A percentile compares a stretch with the other conserved stretches of the same genome.
Conservation (phyloP, 257 asterid species). For the Nicotiana knightiana region DNA sequence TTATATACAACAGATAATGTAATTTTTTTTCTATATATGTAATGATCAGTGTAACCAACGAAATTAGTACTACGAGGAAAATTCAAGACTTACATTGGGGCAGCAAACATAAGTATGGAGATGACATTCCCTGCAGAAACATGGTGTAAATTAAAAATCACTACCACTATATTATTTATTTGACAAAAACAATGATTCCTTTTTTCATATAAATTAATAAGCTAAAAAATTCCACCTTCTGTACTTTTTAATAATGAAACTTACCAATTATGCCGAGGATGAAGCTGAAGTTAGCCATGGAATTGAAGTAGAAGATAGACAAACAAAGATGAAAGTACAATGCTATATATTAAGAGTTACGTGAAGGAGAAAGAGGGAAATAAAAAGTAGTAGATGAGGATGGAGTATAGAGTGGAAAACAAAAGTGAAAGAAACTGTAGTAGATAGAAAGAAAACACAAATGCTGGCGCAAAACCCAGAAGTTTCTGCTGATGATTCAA, state of each 20-base stretch:
- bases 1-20: too few relatives aligned
- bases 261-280: slow-evolving; percentile 29
- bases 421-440: neutral
- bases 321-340: neutral
- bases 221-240: neutral
- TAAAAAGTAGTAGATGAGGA: neutral
- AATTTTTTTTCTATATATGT: too few relatives aligned
- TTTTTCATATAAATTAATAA: neutral
- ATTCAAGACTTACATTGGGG: slow-evolving; percentile 39
- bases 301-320: neutral
- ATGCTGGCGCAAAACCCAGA: neutral
- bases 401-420: neutral
- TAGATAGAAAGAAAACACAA: neutral
- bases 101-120: slow-evolving; percentile 43
- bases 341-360: neutral
- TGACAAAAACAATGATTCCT: neutral
- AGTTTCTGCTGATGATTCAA: neutral
- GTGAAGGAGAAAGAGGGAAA: neutral
- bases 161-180: neutral
- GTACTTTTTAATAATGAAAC: neutral
- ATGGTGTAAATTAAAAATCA: neutral
- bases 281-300: slow-evolving; percentile 28
- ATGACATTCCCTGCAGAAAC: slow-evolving; percentile 41
- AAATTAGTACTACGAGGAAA: neutral
- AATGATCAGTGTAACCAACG: too few relatives aligned